Evolutionary conservation across 805 yeast species (phyloP).

Genomic region (Allodekkera sacchari): DNA sequence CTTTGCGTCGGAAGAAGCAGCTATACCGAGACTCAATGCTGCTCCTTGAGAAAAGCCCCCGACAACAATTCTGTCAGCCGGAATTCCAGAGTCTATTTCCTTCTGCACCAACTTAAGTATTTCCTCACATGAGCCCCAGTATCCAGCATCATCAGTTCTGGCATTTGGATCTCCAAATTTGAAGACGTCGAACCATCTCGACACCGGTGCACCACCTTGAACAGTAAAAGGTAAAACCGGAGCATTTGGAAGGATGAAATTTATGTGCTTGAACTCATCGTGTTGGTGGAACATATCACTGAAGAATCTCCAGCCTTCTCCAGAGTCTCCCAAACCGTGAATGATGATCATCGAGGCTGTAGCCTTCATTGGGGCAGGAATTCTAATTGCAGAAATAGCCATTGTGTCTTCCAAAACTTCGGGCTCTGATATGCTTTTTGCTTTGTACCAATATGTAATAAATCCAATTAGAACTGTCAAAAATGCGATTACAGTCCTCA

Average conservation of each 20-base stretch:
- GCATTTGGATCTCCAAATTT: slow-evolving; percentile 41
- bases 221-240: slow-evolving; percentile 63
- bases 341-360: slow-evolving; percentile 65
- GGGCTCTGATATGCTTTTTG: too few relatives aligned
- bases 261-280: slow-evolving; percentile 41
- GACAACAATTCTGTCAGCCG: slow-evolving; percentile 62
- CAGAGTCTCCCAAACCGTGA: slow-evolving; percentile 92
- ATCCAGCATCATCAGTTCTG: slow-evolving; percentile 47
- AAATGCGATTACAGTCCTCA: too few relatives aligned
- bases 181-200: slow-evolving; percentile 82
- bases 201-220: slow-evolving; percentile 59
- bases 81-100: slow-evolving; percentile 45
- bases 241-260: slow-evolving; percentile 88
- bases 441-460: too few relatives aligned
- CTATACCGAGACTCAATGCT: slow-evolving; percentile 60
- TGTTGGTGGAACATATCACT: slow-evolving; percentile 50
- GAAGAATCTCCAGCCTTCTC: slow-evolving; percentile 81
- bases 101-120: slow-evolving; percentile 41
- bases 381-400: slow-evolving; percentile 25
- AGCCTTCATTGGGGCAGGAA: slow-evolving; percentile 34
- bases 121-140: slow-evolving; percentile 37
- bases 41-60: slow-evolving; percentile 98
- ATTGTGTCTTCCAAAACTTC: neutral
- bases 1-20: slow-evolving; percentile 45
- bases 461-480: too few relatives aligned